Evolutionary conservation across 768 basidiomycete genomes (phyloP).

Genomic region (Kondoa subrosea): DNA sequence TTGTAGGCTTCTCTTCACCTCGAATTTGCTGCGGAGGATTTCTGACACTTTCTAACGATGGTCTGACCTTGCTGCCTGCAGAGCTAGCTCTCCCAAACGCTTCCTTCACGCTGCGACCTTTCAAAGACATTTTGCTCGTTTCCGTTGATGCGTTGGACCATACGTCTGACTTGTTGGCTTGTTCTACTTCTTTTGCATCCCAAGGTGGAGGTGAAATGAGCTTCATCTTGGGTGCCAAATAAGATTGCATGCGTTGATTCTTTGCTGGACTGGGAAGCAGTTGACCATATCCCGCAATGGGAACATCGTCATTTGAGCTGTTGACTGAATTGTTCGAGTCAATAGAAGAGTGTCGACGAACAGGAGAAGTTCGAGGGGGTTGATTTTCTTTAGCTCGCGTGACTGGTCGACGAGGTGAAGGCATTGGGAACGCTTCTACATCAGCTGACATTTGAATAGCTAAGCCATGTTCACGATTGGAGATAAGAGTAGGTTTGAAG

Average conservation of each 20-base stretch:
- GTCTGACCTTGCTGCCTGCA: neutral
- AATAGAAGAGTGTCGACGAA: neutral
- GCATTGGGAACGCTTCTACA: neutral
- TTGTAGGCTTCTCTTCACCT: neutral
- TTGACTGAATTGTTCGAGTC: neutral
- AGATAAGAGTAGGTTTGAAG: neutral
- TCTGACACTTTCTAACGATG: neutral
- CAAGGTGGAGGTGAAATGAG: constrained; percentile 18
- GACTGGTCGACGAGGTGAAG: neutral
- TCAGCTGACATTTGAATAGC: neutral
- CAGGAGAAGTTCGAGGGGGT: neutral
- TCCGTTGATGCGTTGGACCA: neutral
- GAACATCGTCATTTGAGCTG: neutral
- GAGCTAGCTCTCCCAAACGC: neutral
- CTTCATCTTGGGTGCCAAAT: constrained; percentile 20
- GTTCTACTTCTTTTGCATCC: constrained; percentile 1
- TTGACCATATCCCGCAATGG: neutral
- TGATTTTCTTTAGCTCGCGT: neutral
- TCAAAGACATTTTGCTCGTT: neutral
- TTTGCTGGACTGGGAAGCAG: constrained; percentile 5
- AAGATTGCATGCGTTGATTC: constrained; percentile 19
- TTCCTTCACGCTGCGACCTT: neutral
- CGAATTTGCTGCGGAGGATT: neutral
- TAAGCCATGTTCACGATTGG: neutral
- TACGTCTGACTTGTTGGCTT: neutral